A percentile compares a stretch with the other conserved stretches of the same genome.
These are phyloP conservation scores for Vaccinium darrowii DNA, from an alignment of 148 eudicot species.

Conservation along the genomic window DNA sequence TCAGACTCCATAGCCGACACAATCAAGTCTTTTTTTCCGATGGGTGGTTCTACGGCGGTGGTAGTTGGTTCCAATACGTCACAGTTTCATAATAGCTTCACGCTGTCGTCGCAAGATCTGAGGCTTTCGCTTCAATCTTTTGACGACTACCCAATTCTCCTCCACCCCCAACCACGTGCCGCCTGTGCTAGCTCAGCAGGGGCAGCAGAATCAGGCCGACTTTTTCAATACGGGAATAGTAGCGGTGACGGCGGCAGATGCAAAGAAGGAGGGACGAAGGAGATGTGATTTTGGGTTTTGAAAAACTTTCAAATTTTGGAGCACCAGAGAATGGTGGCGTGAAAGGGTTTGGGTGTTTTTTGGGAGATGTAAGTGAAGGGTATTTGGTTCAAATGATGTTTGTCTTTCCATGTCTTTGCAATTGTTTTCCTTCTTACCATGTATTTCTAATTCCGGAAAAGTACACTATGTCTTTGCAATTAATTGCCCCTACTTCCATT, in stretches of 20 bases:
- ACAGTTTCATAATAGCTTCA: slow-evolving; percentile 42
- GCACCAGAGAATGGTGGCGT: no score
- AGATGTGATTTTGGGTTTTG: no score
- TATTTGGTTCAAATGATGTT: no score
- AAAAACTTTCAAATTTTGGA: no score
- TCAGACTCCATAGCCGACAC: slow-evolving; percentile 80
- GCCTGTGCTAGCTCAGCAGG: slow-evolving; percentile 20
- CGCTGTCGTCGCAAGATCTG: slow-evolving; percentile 48
- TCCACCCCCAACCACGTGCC: slow-evolving; percentile 36
- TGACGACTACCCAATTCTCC: slow-evolving; percentile 69
- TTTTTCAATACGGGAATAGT: slow-evolving; percentile 39
- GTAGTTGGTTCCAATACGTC: slow-evolving; percentile 24
- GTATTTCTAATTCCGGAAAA: no score
- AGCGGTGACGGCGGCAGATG: slow-evolving; percentile 17
- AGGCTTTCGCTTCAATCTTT: slow-evolving; percentile 87
- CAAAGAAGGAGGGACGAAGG: no score
- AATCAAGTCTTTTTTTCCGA: slow-evolving; percentile 80
- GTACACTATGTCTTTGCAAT: no score
- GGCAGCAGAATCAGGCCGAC: slow-evolving; percentile 22
- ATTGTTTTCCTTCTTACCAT: no score
- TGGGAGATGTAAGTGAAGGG: no score
- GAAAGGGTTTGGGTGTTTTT: no score
- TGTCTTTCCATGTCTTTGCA: no score
- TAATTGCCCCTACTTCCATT: no score
- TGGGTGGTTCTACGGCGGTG: slow-evolving; percentile 34